A percentile compares a stretch with the other conserved stretches of the same genome.
phyloP scores from a whole-genome alignment of 768 basidiomycete species.

The Saitozyma sp. region DNA sequence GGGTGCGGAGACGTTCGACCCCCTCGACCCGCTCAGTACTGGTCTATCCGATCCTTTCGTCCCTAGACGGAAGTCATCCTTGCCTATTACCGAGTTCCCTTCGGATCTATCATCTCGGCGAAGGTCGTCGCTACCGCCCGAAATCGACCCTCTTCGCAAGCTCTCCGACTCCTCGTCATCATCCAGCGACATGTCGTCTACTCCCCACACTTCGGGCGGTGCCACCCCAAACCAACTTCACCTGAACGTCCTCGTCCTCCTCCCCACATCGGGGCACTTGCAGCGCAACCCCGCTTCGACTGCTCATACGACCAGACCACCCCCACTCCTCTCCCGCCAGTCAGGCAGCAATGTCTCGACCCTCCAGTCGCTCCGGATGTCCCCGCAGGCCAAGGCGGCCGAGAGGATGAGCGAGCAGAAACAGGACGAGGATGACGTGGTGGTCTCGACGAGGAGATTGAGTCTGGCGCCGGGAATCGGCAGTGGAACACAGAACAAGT shows the following conservation, averaged over 20 bases:
- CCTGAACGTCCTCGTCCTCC: constrained; percentile 25
- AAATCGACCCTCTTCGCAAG: neutral
- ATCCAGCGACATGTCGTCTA: neutral
- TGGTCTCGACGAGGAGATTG: constrained; percentile 25
- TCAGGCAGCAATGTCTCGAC: constrained; percentile 29
- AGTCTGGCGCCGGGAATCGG: constrained; percentile 42
- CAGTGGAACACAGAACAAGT: constrained; percentile 24
- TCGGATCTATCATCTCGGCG: too few species aligned
- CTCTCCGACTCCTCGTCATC: too few species aligned
- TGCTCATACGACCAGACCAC: constrained; percentile 13
- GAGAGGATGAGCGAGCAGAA: neutral
- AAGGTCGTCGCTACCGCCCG: neutral
- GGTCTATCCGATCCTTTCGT: too few species aligned
- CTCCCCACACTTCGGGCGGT: neutral
- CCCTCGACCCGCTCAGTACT: too few species aligned
- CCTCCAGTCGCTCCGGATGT: constrained; percentile 9
- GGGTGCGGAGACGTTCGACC: too few species aligned
- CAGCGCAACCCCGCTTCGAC: constrained; percentile 18
- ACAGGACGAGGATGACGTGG: constrained; percentile 8
- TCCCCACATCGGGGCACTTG: constrained; percentile 31
- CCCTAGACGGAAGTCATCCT: too few species aligned
- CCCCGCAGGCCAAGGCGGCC: neutral
- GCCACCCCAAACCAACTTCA: neutral
- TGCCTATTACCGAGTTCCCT: too few species aligned
- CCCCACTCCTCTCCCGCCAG: constrained; percentile 18